Conservation (phyloP, 805 yeast species). For the Ogataea naganishii region DNA sequence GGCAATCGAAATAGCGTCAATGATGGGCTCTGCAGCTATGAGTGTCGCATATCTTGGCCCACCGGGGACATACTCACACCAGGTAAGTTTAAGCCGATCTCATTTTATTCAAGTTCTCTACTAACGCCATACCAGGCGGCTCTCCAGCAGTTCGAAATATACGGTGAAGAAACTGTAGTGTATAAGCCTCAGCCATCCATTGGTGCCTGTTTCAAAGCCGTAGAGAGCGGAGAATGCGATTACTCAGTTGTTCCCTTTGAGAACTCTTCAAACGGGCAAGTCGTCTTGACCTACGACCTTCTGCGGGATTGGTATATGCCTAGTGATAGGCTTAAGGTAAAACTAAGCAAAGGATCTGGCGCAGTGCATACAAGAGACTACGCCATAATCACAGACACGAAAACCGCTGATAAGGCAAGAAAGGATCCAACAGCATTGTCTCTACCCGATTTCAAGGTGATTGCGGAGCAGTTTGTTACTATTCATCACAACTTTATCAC, state of each 20-base stretch:
- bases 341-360: constrained; percentile 3
- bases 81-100: constrained; percentile 30
- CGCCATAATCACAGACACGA: constrained; percentile 6
- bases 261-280: constrained; percentile 93
- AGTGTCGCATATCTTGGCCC: constrained; percentile 83
- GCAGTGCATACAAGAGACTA: constrained; percentile 4
- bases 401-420: constrained; percentile 1
- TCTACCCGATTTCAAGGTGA: constrained; percentile 40
- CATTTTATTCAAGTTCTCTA: background rate
- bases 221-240: constrained; percentile 39
- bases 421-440: background rate
- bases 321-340: constrained; percentile 7
- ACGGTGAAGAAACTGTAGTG: constrained; percentile 12
- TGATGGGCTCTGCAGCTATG: no score
- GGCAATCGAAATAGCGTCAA: no score
- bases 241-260: constrained; percentile 84
- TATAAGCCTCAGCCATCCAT: constrained; percentile 34
- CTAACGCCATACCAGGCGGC: constrained; percentile 33
- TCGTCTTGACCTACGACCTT: constrained; percentile 75
- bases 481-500: constrained; percentile 72
- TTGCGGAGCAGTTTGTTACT: constrained; percentile 75
- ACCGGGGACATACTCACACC: constrained; percentile 87
- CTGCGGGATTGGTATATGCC: constrained; percentile 56
- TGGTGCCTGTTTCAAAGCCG: constrained; percentile 52
- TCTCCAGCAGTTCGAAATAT: constrained; percentile 26